Percentiles rank a stretch among this genome's conserved stretches.
Conservation (phyloP, 179 eudicot genomes). For the Spergularia azorica region DNA sequence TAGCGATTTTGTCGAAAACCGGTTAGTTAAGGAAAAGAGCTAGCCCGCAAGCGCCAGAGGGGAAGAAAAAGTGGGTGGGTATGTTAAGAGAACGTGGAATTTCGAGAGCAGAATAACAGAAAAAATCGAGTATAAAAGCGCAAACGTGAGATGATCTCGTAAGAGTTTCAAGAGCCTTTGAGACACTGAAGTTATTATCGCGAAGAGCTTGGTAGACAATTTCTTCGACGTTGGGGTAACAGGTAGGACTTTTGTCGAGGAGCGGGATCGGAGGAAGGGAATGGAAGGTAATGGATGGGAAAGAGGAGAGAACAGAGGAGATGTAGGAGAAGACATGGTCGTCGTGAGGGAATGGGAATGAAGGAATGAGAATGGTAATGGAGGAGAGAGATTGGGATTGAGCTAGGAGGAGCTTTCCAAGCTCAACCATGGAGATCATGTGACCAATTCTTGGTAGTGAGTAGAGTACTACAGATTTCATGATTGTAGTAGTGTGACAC, state of each 20-base stretch:
- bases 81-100: slow-evolving; percentile 17
- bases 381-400: slow-evolving; percentile 31
- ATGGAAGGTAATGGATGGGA: slow-evolving; percentile 42
- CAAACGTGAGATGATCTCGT: slow-evolving; percentile 3
- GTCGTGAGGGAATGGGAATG: slow-evolving; percentile 13
- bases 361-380: slow-evolving; percentile 30
- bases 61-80: slow-evolving; percentile 33
- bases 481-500: not conserved
- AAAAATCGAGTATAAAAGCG: slow-evolving; percentile 36
- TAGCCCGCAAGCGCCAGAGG: slow-evolving; percentile 34
- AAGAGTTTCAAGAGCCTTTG: slow-evolving; percentile 5
- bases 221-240: slow-evolving; percentile 10
- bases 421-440: slow-evolving; percentile 43
- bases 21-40: slow-evolving; percentile 32
- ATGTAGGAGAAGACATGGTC: slow-evolving; percentile 31
- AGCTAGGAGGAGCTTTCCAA: slow-evolving; percentile 36
- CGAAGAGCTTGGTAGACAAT: slow-evolving; percentile 24
- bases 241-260: slow-evolving; percentile 10
- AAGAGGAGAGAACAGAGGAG: slow-evolving; percentile 30
- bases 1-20: slow-evolving; percentile 18
- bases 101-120: slow-evolving; percentile 31
- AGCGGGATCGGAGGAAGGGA: slow-evolving; percentile 34
- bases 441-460: slow-evolving; percentile 49
- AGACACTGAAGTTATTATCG: slow-evolving; percentile 12
- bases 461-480: slow-evolving; percentile 38